Conservation (phyloP, 208 protist species). For the Angomonas deanei region DNA sequence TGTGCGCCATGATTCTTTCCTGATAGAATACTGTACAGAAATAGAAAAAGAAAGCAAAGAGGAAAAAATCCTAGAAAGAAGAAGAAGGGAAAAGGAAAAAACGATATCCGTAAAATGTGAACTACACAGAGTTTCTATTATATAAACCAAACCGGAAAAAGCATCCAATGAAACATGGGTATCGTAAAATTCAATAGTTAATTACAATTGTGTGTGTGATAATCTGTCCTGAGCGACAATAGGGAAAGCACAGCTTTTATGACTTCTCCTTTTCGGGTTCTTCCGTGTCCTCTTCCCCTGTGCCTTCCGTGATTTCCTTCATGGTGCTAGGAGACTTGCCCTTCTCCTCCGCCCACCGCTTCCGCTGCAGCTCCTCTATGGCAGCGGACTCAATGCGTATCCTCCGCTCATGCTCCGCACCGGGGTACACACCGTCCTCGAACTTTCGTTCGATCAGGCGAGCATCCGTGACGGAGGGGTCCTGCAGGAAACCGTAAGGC, state of each 20-base stretch:
- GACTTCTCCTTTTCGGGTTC: background rate
- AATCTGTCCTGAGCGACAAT: too few species aligned
- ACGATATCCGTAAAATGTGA: too few species aligned
- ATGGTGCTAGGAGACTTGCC: conserved; percentile 9
- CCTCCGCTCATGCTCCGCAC: conserved; percentile 63
- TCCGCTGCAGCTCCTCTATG: conserved; percentile 45
- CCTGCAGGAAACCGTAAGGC: conserved; percentile 61
- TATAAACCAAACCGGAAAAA: too few species aligned
- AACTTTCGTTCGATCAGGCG: conserved; percentile 86
- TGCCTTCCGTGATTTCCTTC: background rate
- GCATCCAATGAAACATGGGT: too few species aligned
- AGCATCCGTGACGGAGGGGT: conserved; percentile 48
- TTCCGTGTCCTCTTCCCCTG: background rate
- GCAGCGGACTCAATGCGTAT: conserved; percentile 64
- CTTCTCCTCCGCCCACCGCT: conserved; percentile 26
- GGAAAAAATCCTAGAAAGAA: conserved; percentile 10
- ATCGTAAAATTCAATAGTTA: too few species aligned
- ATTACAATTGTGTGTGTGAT: too few species aligned
- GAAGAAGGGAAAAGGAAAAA: background rate
- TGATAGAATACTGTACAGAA: background rate
- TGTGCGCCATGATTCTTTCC: conserved; percentile 42
- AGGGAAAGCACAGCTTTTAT: too few species aligned
- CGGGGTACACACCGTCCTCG: conserved; percentile 86
- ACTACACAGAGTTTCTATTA: too few species aligned
- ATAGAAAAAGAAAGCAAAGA: conserved; percentile 14